Evolutionary conservation across 768 basidiomycete genomes (phyloP).

Genomic region (Atractiella rhizophila): DNA sequence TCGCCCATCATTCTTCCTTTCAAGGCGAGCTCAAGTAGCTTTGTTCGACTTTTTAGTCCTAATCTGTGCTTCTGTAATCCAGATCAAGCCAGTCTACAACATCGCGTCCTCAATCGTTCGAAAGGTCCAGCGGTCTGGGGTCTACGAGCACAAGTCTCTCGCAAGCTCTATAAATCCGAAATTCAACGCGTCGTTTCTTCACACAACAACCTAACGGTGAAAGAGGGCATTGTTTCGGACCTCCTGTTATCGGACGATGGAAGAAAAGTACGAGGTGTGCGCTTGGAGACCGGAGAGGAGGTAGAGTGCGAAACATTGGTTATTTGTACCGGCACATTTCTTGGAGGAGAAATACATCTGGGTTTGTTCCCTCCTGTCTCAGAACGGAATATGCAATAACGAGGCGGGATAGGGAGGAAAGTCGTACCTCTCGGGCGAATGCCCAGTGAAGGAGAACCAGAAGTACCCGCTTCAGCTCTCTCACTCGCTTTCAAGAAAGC

Average conservation of each 20-base stretch:
- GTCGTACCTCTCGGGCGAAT: too few relatives aligned
- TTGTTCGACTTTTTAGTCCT: too few relatives aligned
- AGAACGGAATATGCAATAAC: too few relatives aligned
- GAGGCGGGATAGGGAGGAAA: too few relatives aligned
- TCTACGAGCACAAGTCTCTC: slow-evolving; percentile 65
- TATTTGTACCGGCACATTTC: slow-evolving; percentile 72
- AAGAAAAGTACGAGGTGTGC: neutral
- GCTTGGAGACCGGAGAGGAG: slow-evolving; percentile 42
- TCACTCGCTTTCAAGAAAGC: slow-evolving; percentile 47
- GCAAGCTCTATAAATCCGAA: slow-evolving; percentile 52
- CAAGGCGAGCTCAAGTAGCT: too few relatives aligned
- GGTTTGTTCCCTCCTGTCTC: slow-evolving; percentile 29
- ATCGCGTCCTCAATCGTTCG: slow-evolving; percentile 57
- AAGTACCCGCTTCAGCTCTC: slow-evolving; percentile 37
- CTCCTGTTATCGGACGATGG: neutral
- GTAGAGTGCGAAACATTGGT: slow-evolving; percentile 58
- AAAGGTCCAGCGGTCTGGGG: slow-evolving; percentile 84
- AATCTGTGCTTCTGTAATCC: neutral
- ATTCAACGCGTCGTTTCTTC: slow-evolving; percentile 46
- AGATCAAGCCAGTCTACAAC: slow-evolving; percentile 77
- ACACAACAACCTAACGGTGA: slow-evolving; percentile 44
- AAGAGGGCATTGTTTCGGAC: slow-evolving; percentile 30
- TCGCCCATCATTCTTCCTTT: too few relatives aligned
- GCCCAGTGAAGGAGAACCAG: too few relatives aligned
- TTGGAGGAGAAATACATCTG: slow-evolving; percentile 74